phyloP scores from a whole-genome alignment of 2,329 filamentous ascomycete genomes.

The Aspergillus sclerotialis region DNA sequence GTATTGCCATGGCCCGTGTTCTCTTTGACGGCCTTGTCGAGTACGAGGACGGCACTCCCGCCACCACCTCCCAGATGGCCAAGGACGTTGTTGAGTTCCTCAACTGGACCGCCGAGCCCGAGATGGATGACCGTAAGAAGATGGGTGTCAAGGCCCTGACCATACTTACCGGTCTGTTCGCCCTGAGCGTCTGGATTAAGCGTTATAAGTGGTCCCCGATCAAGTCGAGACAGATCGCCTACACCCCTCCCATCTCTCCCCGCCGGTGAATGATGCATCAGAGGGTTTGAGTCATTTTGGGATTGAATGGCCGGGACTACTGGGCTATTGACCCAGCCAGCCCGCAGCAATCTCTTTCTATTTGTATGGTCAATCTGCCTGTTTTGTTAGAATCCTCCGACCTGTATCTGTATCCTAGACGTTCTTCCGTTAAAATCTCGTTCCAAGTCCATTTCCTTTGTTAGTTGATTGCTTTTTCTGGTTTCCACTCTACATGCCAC shows the following conservation, averaged over 20 bases:
- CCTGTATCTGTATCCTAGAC: conserved; percentile 40
- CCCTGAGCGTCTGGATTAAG: conserved; percentile 94
- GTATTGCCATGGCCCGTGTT: conserved; percentile 96
- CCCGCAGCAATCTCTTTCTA: conserved; percentile 21
- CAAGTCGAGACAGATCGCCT: conserved; percentile 91
- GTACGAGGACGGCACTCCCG: conserved; percentile 93
- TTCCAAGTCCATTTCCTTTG: conserved; percentile 34
- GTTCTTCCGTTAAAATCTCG: conserved; percentile 33
- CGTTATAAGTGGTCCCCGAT: conserved; percentile 98
- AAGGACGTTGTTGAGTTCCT: conserved; percentile 99
- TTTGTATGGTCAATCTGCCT: conserved; percentile 23
- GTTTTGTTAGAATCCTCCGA: conserved; percentile 34
- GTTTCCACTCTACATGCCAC: neutral
- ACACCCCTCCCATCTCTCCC: conserved; percentile 60
- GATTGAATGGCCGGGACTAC: no score
- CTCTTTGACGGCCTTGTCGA: conserved; percentile 96
- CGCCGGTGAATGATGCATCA: conserved; percentile 26
- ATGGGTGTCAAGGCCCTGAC: conserved; percentile 97
- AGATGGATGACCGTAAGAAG: conserved; percentile 99
- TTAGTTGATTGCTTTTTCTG: conserved; percentile 7
- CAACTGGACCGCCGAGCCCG: conserved; percentile 97
- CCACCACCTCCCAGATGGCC: conserved; percentile 96
- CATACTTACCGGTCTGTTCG: conserved; percentile 70
- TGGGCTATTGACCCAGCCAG: no score
- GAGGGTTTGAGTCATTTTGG: conserved; percentile 22